Base-by-base conservation (phyloP, 164 flowering plant species). In the Taxillus chinensis region DNA sequence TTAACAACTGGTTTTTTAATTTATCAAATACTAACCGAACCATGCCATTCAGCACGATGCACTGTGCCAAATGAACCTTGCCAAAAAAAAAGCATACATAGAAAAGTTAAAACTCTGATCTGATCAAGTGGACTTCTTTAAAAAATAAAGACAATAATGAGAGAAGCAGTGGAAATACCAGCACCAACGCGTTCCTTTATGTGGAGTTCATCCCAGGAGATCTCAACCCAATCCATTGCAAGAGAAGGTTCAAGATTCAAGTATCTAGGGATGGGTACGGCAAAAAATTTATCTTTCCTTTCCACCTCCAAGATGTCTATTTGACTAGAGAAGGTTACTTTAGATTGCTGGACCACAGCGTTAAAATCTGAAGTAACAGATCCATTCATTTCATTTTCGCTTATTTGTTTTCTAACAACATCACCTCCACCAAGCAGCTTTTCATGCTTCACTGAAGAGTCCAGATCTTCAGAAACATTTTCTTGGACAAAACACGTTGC, bases 1-100 rank as follows among this genome's bases (percentile, higher is more conserved):
- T 2, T 27, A 27, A 9, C 46, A 43, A 43, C 46, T 43, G 46
- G 46, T 43, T 43, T 9, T 43, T 43, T 2, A 48, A 48, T 4
- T 48, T 9, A 39, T 41, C 7, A 64, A 53, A 8, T 62, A 86
- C 96, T 79, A 60, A 92, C 96, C 81, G 98, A 92, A 78, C 97
- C 96, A 87, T 93, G 90, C 98, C 98, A 93, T 75, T 93, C 98
- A 74, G 97, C 96, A 60, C 84, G 98, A 75, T 90, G 95, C 67
- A 93, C 98, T 8, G 95, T 93, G 54, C 98, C 98, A 77, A 90
- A 93, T 41, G 98, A 93, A 67, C 98, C 98, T 90, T 75, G 51
- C 15, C 11, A 55, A 69, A 56, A 49, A 57, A 7, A 46, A 59
- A 68, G 45, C 27, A 51, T 48, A 48, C 51, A 48, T 14, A 48